Evolutionary conservation across 257 asterid genomes (phyloP), one percentile per base, ranked within the genome.

Genomic region (Solanum bulbocastanum): DNA sequence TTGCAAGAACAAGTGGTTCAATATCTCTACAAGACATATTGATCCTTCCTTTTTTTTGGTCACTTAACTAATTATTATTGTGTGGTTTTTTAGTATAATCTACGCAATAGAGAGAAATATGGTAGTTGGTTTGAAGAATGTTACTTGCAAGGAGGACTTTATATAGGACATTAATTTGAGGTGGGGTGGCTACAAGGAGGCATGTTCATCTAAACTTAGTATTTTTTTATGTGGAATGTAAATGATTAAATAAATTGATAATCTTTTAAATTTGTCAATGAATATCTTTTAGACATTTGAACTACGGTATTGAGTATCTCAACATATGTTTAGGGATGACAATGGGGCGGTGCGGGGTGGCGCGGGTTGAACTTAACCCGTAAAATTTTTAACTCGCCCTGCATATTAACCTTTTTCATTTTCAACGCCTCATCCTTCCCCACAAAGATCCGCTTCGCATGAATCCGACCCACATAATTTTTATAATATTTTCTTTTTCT

Each of bases 1-100:
- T 89, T 39, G 96, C 98, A 16, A 94, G 92, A 0, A 91, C 88
- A 14, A 95, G 96, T n/a, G 99, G 92, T 30, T 96, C 96, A 0
- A 78, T 27, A 14, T 72, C 25, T 92, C 98, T 92, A 46, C 94
- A 79, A 25, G 84, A 69, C 75, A 69, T 69, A 7, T 8, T 32
- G 1, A 16, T 32, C 40, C 13, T 32, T 32, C 18, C 46, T 40
- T 32, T 71, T 32, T 71, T 69, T 65, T 9, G 23, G 39, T 69
- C 2, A 79, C 35, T 62, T 62, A 71, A 79, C 62, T 62, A n/a
- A 46, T 8, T 65, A 46, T 8, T 65, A 37, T 37, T 87, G 22
- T 30, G 40, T 69, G 56, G n/a, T 4, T 71, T 69, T 32, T 3
- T 72, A 35, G 46, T 72, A 8, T 18, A 35, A 33, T 1, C 27